phyloP scores from a whole-genome alignment of 169 alveolate genomes.

The Plasmodium gaboni region DNA sequence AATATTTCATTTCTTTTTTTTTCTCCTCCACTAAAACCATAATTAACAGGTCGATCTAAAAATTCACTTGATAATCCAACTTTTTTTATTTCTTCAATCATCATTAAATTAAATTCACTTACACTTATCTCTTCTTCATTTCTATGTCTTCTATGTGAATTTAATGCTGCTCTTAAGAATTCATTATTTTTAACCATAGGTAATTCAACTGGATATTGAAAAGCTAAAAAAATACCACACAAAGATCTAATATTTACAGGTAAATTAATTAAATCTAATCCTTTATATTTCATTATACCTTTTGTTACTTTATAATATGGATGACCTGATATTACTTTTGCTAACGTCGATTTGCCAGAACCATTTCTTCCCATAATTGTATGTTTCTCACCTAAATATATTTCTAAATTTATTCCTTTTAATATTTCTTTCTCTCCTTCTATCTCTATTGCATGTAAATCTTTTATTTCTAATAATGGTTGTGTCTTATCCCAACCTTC shows the following conservation, averaged over 20 bases:
- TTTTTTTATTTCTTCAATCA: slow-evolving; percentile 74
- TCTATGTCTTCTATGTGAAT: slow-evolving; percentile 76
- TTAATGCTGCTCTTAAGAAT: slow-evolving; percentile 77
- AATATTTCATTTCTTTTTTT: slow-evolving; percentile 83
- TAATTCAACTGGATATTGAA: slow-evolving; percentile 83
- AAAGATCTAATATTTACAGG: slow-evolving; percentile 79
- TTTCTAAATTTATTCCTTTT: slow-evolving; percentile 74
- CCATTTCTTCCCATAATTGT: slow-evolving; percentile 85
- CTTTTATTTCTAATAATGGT: slow-evolving; percentile 77
- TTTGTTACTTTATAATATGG: slow-evolving; percentile 79
- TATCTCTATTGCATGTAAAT: slow-evolving; percentile 77
- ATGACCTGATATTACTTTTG: slow-evolving; percentile 82
- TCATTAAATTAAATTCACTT: slow-evolving; percentile 72
- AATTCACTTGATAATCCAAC: slow-evolving; percentile 78
- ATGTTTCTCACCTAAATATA: slow-evolving; percentile 77
- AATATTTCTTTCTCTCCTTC: slow-evolving; percentile 81
- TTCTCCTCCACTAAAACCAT: slow-evolving; percentile 85
- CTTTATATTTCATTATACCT: slow-evolving; percentile 77
- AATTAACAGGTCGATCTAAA: slow-evolving; percentile 81
- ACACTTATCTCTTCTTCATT: slow-evolving; percentile 76
- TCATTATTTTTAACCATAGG: slow-evolving; percentile 81
- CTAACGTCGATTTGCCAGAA: slow-evolving; percentile 81
- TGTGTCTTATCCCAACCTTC: slow-evolving; percentile 68
- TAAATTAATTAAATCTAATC: slow-evolving; percentile 76
- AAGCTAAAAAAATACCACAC: slow-evolving; percentile 82